Conservation (phyloP, 2,329 filamentous ascomycete species). For the Bipolaris oryzae region DNA sequence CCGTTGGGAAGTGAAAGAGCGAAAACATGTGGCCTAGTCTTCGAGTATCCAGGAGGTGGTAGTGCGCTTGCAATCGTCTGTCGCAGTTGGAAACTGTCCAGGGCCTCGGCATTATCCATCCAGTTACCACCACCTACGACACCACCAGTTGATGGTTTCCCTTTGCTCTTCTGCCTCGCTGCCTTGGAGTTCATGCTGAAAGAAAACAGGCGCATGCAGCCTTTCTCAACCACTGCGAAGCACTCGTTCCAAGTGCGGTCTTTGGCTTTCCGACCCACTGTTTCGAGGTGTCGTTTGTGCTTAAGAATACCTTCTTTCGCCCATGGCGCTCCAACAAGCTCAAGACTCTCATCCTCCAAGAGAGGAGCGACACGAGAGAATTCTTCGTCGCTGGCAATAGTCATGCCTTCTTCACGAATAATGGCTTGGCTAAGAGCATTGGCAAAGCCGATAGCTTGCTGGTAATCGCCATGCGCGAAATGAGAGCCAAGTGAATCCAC, state of each 20-base stretch:
- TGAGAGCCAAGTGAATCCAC: conserved; percentile 86
- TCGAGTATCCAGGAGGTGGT: conserved; percentile 90
- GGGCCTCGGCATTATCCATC: conserved; percentile 92
- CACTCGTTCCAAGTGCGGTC: conserved; percentile 94
- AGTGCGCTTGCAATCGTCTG: conserved; percentile 91
- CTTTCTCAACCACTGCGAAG: conserved; percentile 95
- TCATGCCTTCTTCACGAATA: conserved; percentile 80
- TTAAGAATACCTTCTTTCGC: conserved; percentile 95
- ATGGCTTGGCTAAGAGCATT: conserved; percentile 97
- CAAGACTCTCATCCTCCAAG: conserved; percentile 89
- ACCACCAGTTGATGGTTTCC: conserved; percentile 62
- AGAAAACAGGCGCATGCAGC: conserved; percentile 90
- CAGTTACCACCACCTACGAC: conserved; percentile 95
- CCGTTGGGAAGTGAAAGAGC: conserved; percentile 89
- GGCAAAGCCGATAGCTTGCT: conserved; percentile 96
- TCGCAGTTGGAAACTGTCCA: conserved; percentile 84
- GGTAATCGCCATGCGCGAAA: conserved; percentile 79
- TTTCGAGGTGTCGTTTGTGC: conserved; percentile 94
- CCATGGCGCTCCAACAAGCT: conserved; percentile 94
- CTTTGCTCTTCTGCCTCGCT: conserved; percentile 68
- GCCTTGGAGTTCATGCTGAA: conserved; percentile 82
- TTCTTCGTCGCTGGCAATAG: conserved; percentile 62
- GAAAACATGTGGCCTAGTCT: conserved; percentile 89
- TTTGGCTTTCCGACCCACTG: conserved; percentile 87
- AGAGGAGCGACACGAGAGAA: conserved; percentile 67